These are phyloP conservation scores for Limnanthes douglasii DNA, from an alignment of 345 rosid species.

Conservation along the genomic window DNA sequence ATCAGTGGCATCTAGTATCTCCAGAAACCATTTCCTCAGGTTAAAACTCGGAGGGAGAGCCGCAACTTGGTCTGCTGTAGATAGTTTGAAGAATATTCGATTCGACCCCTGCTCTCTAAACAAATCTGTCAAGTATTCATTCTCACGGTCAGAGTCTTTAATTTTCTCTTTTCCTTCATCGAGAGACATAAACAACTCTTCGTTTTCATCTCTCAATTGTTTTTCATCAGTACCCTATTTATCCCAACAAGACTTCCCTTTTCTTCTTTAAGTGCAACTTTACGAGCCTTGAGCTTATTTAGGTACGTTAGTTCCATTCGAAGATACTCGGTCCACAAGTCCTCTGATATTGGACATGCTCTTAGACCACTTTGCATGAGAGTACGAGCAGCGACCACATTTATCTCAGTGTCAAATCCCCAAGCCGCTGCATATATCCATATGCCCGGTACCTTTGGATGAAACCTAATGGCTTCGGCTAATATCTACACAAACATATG, in stretches of 20 bases:
- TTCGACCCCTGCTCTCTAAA: constrained; percentile 38
- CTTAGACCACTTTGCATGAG: constrained; percentile 65
- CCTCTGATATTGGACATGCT: constrained; percentile 45
- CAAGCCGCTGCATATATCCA: constrained; percentile 82
- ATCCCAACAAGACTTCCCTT: constrained; percentile 25
- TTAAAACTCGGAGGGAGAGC: constrained; percentile 38
- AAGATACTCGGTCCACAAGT: constrained; percentile 61
- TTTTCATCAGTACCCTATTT: constrained; percentile 13
- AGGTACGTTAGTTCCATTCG: constrained; percentile 65
- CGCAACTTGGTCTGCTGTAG: constrained; percentile 37
- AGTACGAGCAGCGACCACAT: constrained; percentile 49
- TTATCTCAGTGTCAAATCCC: constrained; percentile 58
- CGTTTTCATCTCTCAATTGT: constrained; percentile 40
- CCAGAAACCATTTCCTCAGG: constrained; percentile 38
- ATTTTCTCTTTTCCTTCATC: constrained; percentile 16
- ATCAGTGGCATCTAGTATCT: constrained; percentile 38
- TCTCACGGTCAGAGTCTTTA: constrained; percentile 12
- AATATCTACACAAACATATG: too few species aligned
- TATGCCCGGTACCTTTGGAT: constrained; percentile 51
- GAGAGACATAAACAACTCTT: constrained; percentile 37
- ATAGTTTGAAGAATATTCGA: constrained; percentile 27
- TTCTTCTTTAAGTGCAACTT: constrained; percentile 49
- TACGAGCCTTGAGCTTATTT: constrained; percentile 51
- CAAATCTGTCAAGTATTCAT: constrained; percentile 26
- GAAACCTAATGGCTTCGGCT: constrained; percentile 51